Evolutionary conservation across 1,284 basidiomycete genomes (phyloP), one percentile per base, ranked within the genome.

Genomic region (Trametes versicolor): DNA sequence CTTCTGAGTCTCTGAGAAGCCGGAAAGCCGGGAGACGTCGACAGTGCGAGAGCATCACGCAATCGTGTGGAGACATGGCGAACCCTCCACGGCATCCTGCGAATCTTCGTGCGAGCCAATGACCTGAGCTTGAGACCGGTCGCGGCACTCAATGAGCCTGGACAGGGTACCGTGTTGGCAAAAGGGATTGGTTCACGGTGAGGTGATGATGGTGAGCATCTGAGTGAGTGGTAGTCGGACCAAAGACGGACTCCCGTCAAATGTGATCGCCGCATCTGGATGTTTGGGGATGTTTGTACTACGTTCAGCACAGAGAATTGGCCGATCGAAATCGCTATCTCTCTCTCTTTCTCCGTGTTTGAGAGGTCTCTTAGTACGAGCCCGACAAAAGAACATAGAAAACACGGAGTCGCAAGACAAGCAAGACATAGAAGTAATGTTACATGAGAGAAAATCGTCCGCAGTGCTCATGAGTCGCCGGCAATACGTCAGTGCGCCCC

Each of bases 21-120:
- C 36, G 52, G 45, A 49, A 21, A 36, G 21, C 32, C 32, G 15
- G 54, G 32, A 21, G 27, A 39, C 8, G 9, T 45, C 7, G 9
- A 25, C 10, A 19, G 39, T 57, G 61, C 49, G 61, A 62, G 62
- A 32, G 23, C 50, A 63, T 63, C 62, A 63, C 62, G 62, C 62
- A 58, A 63, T 63, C 57, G 19, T 23, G 49, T 54, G 57, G 62
- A 41, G 41, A 36, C 56, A 63, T 63, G 50, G 51, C 62, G 62
- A n/a, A 37, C 7, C 9, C 19, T 21, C 47, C 47, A 58, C 45
- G 34, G 23, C 10, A 32, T 21, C 47, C 15, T 49, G 57, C 4
- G n/a, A n/a, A 57, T n/a, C 25, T 27, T 37, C 2, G 4, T 1
- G 32, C 17, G 58, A 12, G 32, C 56, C 48, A 39, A 36, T 48